Percentiles rank a stretch among this genome's conserved stretches.
Evolutionary conservation across 352 stramenopile species (phyloP).

Genomic region (Pythium monospermum): DNA sequence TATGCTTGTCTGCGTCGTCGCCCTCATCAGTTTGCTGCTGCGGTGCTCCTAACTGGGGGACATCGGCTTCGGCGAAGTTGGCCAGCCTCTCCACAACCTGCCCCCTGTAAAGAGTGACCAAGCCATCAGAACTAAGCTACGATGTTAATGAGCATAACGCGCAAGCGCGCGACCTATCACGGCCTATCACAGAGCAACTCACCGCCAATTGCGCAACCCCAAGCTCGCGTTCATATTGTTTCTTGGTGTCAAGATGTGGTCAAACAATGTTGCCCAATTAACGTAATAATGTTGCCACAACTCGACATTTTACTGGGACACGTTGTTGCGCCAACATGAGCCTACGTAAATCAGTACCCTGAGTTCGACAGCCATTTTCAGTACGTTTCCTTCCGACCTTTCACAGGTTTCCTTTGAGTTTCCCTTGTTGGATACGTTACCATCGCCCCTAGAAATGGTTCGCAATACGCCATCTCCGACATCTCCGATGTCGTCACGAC

Average conservation of each 20-base stretch:
- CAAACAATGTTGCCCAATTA: too few relatives aligned
- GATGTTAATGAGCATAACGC: too few relatives aligned
- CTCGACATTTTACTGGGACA: too few relatives aligned
- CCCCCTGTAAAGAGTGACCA: slow-evolving; percentile 22
- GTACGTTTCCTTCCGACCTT: neutral
- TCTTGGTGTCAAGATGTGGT: neutral
- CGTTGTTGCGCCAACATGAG: neutral
- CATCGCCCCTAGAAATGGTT: neutral
- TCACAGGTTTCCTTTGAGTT: too few relatives aligned
- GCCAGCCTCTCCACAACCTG: slow-evolving; percentile 26
- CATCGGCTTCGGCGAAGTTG: slow-evolving; percentile 12
- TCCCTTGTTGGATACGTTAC: too few relatives aligned
- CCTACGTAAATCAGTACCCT: neutral
- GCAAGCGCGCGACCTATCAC: too few relatives aligned
- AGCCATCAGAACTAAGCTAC: too few relatives aligned
- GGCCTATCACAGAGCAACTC: slow-evolving; percentile 3
- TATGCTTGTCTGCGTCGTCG: neutral
- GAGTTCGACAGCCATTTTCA: neutral
- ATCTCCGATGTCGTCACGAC: slow-evolving; percentile 9
- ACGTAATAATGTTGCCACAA: too few relatives aligned
- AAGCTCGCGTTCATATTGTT: slow-evolving; percentile 9
- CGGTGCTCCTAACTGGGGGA: too few relatives aligned
- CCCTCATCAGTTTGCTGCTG: neutral
- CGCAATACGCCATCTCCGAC: slow-evolving; percentile 11
- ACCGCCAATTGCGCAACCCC: slow-evolving; percentile 36